Evolutionary conservation across 1,284 basidiomycete genomes (phyloP), one percentile per base, ranked within the genome.

Genomic region (Wolfiporia cocos): DNA sequence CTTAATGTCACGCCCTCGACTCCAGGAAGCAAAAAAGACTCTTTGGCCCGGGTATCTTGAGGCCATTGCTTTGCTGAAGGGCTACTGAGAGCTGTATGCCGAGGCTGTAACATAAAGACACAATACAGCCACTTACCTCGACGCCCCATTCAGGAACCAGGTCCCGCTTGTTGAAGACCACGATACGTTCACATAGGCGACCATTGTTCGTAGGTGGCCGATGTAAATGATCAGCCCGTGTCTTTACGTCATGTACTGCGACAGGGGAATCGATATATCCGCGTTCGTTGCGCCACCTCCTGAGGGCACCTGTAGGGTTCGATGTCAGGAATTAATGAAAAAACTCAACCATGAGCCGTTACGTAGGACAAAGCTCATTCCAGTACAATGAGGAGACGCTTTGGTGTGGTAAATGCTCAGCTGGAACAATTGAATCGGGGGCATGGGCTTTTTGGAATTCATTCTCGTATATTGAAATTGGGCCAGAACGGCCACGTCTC

Each of bases 91-190:
- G 33, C 23, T 41, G 10, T 33, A 22, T 37, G 28, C 14, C 21
- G 45, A 29, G 52, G 32, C 30, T 50, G 45, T 43, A 49, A 22
- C 6, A n/a, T 17, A 23, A 3, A 33, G 14, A 37, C 21, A 22
- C 2, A 4, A 6, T 17, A 15, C 3, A 11, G 19, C 3, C 7
- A 61, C 76, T 51, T 53, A 93, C 93, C 71, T 86, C 76, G 54
- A 94, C 77, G 23, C 92, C 89, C 73, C 83, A 81, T 49, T 76
- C 71, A 36, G 93, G 83, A 4, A 96, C 90, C 34, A 98, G 70
- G 65, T 99, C 96, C 31, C 86, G 76, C 68, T 98, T 98, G 54
- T 92, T 95, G 55, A 98, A 81, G 4, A 98, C 88, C 32, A 99
- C 80, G 30, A 99, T 74, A 40, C 88, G 86, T 64, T 93, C 85